Base-by-base conservation (phyloP, 139 green algal species). In the Astrephomene gubernaculifera region DNA sequence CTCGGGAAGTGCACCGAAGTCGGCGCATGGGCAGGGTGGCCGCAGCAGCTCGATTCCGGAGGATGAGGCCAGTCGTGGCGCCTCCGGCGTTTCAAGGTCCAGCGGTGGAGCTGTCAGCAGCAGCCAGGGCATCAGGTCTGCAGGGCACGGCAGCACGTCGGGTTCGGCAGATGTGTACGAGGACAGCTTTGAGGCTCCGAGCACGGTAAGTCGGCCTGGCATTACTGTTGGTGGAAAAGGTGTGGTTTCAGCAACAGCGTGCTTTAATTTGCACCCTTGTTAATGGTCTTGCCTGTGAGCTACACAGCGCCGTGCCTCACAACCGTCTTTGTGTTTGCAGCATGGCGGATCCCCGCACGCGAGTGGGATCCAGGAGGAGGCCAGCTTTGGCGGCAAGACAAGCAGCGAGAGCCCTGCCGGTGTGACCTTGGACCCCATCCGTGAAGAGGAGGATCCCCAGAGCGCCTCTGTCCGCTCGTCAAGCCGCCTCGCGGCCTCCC, bases 91-190 rank as follows among this genome's bases (percentile, higher is more conserved):
- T 35, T 82, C 54, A 4, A 36, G 74, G 9, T 71, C 54, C 25
- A 82, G 52, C 54, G 74, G 54, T 38, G 14, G n/a, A 2, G 35
- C 22, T 25, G 53, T 4, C 31, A 63, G 24, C 73, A n/a, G 52
- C 21, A 53, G 17, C 21, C 53, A 43, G 53, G 35, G 74, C 35
- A 64, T 44, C 39, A 75, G 38, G 68, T 43, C 31, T 41, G 68
- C 39, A 9, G 70, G 70, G 27, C 43, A 41, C 14, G 27, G 29
- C 29, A 61, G 60, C 41, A 69, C 29, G 2, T 74, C 78, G 22
- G 43, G 31, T 5, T n/a, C n/a, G n/a, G n/a, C n/a, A n/a, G 78
- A 84, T 9, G 60, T 84, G 17, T 84, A 84, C 33, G 61, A 84
- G 10, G 75, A 72, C 4, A 84, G 78, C 63, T 84, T 84, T 7